Percentiles rank a stretch among this genome's conserved stretches.
Evolutionary conservation across 257 asterid genomes (phyloP).

Genomic region (Euphrasia confusa): DNA sequence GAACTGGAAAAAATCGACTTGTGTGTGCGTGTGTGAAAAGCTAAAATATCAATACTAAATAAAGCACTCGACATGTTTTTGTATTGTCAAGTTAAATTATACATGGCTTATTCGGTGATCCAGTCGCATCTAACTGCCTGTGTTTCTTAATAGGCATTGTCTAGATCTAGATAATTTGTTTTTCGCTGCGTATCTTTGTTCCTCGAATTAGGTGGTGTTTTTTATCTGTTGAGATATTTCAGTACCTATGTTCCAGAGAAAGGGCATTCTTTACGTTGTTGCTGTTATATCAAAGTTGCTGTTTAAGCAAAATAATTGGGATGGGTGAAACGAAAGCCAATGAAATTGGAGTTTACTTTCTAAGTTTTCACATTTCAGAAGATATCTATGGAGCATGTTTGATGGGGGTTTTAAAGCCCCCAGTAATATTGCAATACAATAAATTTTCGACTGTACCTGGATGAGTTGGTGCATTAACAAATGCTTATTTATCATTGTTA

Average conservation of each 20-base stretch:
- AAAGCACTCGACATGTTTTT: neutral
- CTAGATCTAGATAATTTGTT: neutral
- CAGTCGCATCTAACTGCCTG: slow-evolving; percentile 1
- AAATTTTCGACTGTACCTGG: neutral
- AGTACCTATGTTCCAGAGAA: neutral
- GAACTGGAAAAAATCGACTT: neutral
- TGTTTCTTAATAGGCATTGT: slow-evolving; percentile 8
- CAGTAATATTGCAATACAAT: too few relatives aligned
- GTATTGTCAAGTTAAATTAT: neutral
- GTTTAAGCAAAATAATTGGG: neutral
- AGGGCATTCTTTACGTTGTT: neutral
- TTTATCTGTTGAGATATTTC: neutral
- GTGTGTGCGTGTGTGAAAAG: neutral
- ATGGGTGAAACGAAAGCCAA: neutral
- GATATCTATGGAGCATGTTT: neutral
- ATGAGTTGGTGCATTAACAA: neutral
- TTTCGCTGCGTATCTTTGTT: slow-evolving; percentile 13
- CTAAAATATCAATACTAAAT: neutral
- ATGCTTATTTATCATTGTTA: neutral
- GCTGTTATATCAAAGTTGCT: slow-evolving; percentile 7
- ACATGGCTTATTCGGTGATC: neutral
- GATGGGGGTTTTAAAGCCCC: too few relatives aligned
- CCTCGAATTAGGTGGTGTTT: slow-evolving; percentile 2
- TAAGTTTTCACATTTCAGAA: neutral
- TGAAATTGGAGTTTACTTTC: neutral